Evolutionary conservation across 257 asterid species (phyloP).

Genomic region (Forsythia suspensa): DNA sequence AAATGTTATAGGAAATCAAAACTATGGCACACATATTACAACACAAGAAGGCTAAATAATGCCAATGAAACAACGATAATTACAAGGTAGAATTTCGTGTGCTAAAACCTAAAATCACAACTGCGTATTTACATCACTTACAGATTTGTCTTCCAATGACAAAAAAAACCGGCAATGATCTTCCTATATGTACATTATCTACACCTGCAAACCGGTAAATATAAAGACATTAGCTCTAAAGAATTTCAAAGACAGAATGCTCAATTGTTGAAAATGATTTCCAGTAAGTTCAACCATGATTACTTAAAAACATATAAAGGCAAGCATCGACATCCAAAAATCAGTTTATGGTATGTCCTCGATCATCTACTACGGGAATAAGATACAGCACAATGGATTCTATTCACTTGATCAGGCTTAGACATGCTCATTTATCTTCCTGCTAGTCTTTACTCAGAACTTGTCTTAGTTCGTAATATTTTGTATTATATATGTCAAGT

Average conservation of each 20-base stretch:
- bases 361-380: no score
- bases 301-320: neutral
- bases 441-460: neutral
- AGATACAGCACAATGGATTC: neutral
- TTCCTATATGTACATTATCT: constrained; percentile 40
- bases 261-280: neutral
- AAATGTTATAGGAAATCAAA: neutral
- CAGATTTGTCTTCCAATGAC: constrained; percentile 34
- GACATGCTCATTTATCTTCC: neutral
- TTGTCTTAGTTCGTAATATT: neutral
- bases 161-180: constrained; percentile 20
- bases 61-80: constrained; percentile 16
- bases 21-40: constrained; percentile 15
- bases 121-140: constrained; percentile 39
- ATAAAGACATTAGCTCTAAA: neutral
- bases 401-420: neutral
- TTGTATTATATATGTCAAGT: neutral
- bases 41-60: neutral
- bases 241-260: constrained; percentile 2
- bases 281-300: neutral
- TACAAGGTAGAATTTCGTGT: constrained; percentile 24
- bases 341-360: no score
- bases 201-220: constrained; percentile 47
- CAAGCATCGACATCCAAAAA: neutral
- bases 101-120: constrained; percentile 22